Evolutionary conservation across 805 yeast genomes (phyloP), one percentile per base, ranked within the genome.

Genomic region (Ogataea neopini): DNA sequence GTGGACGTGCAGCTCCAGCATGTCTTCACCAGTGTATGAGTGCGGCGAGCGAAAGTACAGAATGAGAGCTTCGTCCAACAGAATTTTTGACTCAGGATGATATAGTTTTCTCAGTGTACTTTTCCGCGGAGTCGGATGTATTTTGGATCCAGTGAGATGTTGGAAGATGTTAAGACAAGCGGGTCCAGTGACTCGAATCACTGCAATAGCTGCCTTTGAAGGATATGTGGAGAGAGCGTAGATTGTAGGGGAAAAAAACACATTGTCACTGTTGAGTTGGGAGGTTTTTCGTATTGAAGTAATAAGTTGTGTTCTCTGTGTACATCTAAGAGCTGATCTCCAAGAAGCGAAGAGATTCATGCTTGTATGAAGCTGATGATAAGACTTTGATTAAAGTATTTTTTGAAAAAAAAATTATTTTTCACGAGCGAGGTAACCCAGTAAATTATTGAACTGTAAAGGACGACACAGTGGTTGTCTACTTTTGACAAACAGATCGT

Each of bases 21-120:
- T 57, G 57, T 92, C 97, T 63, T 94, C 98, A 1, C 99, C 99
- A 0, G 98, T 94, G 59, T 84, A 94, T 0, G 96, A 84, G 11
- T 74, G 70, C 0, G 97, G 97, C 1, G 76, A 77, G 14, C 78
- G 64, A 66, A 92, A 91, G 59, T 69, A 84, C 1, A 90, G 58
- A 0, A 84, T 71, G 15, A 94, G 65, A 0, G 97, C 88, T 51
- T 88, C 86, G 66, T 94, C 99, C 7, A 94, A 65, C 2, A 91
- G 56, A 2, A 56, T 42, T 7, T 63, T 44, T 2, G 57, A 58
- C 1, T 49, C 48, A 2, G 80, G 79, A 13, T 69, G 58, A 53
- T 76, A 82, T 0, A 91, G 62, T 50, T 75, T 79, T 13, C 87
- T 63, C 5, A 90, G 73, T 7, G 78, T 67, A 1, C 96, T 84